Evolutionary conservation across 345 rosid genomes (phyloP).

Genomic region (Linum usitatissimum): DNA sequence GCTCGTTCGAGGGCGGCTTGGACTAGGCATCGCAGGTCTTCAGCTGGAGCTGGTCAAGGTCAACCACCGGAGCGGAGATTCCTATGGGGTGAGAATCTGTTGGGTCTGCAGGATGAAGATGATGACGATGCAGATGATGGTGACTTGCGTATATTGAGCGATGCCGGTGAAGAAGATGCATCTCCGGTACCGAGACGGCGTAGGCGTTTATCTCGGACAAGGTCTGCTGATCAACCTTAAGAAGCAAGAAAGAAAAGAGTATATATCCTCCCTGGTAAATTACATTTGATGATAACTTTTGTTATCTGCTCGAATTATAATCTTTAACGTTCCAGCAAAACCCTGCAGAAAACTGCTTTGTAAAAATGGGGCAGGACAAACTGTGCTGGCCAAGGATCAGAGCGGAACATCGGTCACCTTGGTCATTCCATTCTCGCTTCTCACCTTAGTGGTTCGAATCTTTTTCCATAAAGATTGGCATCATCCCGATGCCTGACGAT

Average conservation of each 20-base stretch:
- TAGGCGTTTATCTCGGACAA: slow-evolving; percentile 51
- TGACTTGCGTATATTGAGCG: slow-evolving; percentile 37
- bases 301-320: too few relatives aligned
- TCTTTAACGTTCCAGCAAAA: too few relatives aligned
- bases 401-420: not conserved
- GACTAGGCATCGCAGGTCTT: slow-evolving; percentile 55
- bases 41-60: slow-evolving; percentile 16
- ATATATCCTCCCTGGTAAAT: slow-evolving; percentile 31
- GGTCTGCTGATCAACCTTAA: slow-evolving; percentile 56
- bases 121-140: slow-evolving; percentile 30
- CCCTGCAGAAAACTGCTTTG: too few relatives aligned
- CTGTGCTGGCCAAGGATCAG: too few relatives aligned
- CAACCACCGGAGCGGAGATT: slow-evolving; percentile 54
- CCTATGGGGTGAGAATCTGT: slow-evolving; percentile 87
- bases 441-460: not conserved
- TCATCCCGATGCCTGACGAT: too few relatives aligned
- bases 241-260: not conserved
- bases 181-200: slow-evolving; percentile 59
- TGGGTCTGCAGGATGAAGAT: slow-evolving; percentile 56
- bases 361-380: too few relatives aligned
- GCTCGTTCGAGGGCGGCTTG: slow-evolving; percentile 52
- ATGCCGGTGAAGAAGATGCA: slow-evolving; percentile 39
- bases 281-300: not conserved
- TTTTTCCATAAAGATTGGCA: too few relatives aligned
- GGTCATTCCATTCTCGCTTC: not conserved